A percentile compares a stretch with the other conserved stretches of the same genome.
Evolutionary conservation across 768 basidiomycete species (phyloP).

Genomic region (Megacollybia marginata): DNA sequence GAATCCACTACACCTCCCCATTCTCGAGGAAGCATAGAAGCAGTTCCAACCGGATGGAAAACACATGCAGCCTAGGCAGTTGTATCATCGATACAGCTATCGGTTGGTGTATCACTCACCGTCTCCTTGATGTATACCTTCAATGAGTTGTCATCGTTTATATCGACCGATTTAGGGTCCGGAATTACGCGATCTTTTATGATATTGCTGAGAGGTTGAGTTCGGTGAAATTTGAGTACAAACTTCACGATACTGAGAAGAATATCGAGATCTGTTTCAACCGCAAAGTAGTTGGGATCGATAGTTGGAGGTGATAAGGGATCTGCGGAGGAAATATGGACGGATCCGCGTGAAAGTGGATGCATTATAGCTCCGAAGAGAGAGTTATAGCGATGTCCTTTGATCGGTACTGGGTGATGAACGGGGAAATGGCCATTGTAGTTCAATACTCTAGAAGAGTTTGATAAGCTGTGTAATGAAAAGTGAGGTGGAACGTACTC

Average conservation of each 20-base stretch:
- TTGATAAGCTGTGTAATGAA: not conserved
- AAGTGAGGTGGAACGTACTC: constrained; percentile 17
- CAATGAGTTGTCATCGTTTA: too few species aligned
- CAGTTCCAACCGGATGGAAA: constrained; percentile 13
- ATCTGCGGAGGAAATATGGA: constrained; percentile 34
- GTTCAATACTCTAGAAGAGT: too few species aligned
- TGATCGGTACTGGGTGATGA: too few species aligned
- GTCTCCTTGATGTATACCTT: too few species aligned
- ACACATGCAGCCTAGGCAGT: not conserved
- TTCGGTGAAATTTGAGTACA: constrained; percentile 9
- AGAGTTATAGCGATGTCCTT: constrained; percentile 15
- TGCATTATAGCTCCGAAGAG: constrained; percentile 19
- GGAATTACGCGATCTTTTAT: not conserved
- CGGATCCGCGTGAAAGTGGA: constrained; percentile 31
- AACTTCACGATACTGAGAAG: constrained; percentile 18
- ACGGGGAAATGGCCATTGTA: too few species aligned
- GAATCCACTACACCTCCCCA: constrained; percentile 26
- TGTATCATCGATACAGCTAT: too few species aligned
- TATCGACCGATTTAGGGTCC: too few species aligned
- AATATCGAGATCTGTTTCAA: constrained; percentile 14
- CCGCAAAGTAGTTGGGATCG: constrained; percentile 34
- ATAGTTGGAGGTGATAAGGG: constrained; percentile 34
- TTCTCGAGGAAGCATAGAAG: constrained; percentile 19
- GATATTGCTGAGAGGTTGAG: constrained; percentile 3
- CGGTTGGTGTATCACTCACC: too few species aligned